phyloP scores from a whole-genome alignment of 805 yeast genomes.

The Ogataea corticis region DNA sequence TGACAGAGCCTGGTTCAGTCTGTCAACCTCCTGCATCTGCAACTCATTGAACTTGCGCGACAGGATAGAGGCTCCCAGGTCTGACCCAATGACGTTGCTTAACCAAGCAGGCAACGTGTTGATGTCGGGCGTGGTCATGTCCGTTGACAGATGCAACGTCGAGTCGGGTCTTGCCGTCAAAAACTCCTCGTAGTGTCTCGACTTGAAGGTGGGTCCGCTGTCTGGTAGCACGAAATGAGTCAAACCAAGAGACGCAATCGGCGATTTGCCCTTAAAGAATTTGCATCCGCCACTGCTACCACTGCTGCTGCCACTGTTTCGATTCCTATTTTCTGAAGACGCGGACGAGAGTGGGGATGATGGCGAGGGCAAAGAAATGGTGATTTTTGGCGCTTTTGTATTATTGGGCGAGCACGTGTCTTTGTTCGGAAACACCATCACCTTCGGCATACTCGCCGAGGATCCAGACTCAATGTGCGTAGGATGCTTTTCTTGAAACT shows the following conservation, averaged over 20 bases:
- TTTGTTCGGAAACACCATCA: slow-evolving; percentile 19
- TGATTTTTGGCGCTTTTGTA: slow-evolving; percentile 15
- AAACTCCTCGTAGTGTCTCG: slow-evolving; percentile 56
- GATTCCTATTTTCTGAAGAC: background rate
- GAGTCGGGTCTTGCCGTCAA: slow-evolving; percentile 29
- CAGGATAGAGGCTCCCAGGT: slow-evolving; percentile 39
- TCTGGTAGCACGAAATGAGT: slow-evolving; percentile 58
- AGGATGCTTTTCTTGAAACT: slow-evolving; percentile 35
- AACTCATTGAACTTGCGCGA: slow-evolving; percentile 61
- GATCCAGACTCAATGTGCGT: slow-evolving; percentile 30
- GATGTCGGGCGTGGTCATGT: slow-evolving; percentile 21
- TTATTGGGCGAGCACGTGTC: slow-evolving; percentile 12
- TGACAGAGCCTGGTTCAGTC: slow-evolving; percentile 53
- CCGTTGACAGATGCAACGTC: slow-evolving; percentile 27
- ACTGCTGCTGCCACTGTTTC: too few species aligned
- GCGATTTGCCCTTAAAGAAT: slow-evolving; percentile 16
- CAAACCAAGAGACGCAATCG: slow-evolving; percentile 38
- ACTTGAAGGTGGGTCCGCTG: slow-evolving; percentile 44
- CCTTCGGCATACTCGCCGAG: slow-evolving; percentile 17
- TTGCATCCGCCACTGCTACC: slow-evolving; percentile 8
- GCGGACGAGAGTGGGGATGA: slow-evolving; percentile 28
- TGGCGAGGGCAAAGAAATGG: slow-evolving; percentile 19
- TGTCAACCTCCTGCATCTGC: slow-evolving; percentile 67
- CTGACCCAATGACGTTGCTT: slow-evolving; percentile 34
- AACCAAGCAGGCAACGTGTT: slow-evolving; percentile 58